A percentile compares a stretch with the other conserved stretches of the same genome.
Evolutionary conservation across 2,329 filamentous ascomycete species (phyloP).

Genomic region (Sclerotinia glacialis): DNA sequence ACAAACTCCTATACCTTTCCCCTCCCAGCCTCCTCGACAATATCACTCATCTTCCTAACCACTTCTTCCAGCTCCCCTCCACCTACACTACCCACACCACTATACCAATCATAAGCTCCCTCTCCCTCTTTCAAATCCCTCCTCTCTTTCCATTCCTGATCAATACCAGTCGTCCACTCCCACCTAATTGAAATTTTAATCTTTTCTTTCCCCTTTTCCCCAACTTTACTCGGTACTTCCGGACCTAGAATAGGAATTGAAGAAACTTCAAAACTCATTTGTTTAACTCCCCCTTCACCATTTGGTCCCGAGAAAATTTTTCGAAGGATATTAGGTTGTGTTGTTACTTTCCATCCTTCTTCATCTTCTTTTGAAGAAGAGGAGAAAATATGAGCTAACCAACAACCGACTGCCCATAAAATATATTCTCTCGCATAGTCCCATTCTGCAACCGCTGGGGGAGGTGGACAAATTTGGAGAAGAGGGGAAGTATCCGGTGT

Average conservation of each 20-base stretch:
- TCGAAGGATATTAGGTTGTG: conserved; percentile 10
- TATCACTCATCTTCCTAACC: conserved; percentile 29
- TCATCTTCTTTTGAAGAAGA: not conserved
- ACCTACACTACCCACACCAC: conserved; percentile 19
- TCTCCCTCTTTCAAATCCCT: conserved; percentile 24
- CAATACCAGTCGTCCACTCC: conserved; percentile 18
- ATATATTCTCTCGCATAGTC: conserved; percentile 7
- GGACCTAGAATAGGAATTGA: not conserved
- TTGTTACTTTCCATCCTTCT: conserved; percentile 8
- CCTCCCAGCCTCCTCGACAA: conserved; percentile 31
- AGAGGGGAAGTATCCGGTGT: conserved; percentile 19
- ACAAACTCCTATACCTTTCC: not conserved
- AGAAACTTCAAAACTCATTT: conserved; percentile 14
- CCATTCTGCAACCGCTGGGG: not conserved
- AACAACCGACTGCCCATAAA: conserved; percentile 12
- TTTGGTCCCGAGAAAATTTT: not conserved
- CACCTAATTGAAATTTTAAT: conserved; percentile 8
- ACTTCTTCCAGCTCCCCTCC: conserved; percentile 27
- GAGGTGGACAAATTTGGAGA: conserved; percentile 11
- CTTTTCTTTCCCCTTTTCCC: not conserved
- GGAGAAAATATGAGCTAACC: conserved; percentile 1
- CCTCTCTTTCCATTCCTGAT: conserved; percentile 21
- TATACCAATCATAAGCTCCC: conserved; percentile 33
- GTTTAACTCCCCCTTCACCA: conserved; percentile 9
- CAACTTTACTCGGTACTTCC: not conserved